Evolutionary conservation across 148 eudicot species (phyloP).

Genomic region (Heliamphora exappendiculata): DNA sequence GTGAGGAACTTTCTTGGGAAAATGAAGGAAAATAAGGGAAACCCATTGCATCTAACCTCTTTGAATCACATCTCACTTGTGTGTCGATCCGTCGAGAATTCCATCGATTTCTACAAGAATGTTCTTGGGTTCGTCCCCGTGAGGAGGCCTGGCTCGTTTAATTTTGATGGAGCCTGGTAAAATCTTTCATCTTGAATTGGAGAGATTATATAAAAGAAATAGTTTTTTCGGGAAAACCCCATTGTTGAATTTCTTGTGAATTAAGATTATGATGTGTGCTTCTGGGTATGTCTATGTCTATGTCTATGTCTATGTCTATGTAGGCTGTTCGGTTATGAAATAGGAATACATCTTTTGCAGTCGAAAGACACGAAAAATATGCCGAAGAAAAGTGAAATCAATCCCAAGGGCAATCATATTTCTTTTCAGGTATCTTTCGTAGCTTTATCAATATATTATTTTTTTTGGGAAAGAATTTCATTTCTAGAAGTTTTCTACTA

Average conservation of each 20-base stretch:
- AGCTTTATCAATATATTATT: no score
- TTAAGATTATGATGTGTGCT: no score
- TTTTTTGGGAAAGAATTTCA: no score
- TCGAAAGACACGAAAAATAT: slow-evolving; percentile 20
- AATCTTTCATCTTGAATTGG: background rate
- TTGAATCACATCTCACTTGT: slow-evolving; percentile 43
- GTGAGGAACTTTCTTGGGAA: no score
- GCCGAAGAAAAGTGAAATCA: slow-evolving; percentile 27
- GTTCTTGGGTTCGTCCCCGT: slow-evolving; percentile 43
- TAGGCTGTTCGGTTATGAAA: slow-evolving; percentile 43
- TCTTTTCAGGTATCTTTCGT: slow-evolving; percentile 36
- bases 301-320: background rate
- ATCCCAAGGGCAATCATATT: slow-evolving; percentile 53
- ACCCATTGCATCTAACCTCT: slow-evolving; percentile 34
- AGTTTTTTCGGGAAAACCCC: background rate
- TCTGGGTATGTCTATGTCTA: no score
- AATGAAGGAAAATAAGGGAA: slow-evolving; percentile 15
- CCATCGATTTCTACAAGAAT: slow-evolving; percentile 38
- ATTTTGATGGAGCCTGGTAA: slow-evolving; percentile 56
- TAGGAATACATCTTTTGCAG: slow-evolving; percentile 53
- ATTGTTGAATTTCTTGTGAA: background rate
- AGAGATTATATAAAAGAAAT: no score
- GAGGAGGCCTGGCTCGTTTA: slow-evolving; percentile 37
- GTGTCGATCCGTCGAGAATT: slow-evolving; percentile 39
- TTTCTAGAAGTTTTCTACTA: no score